Evolutionary conservation across 176 grass and related monocot genomes (phyloP), one percentile per base, ranked within the genome.

Genomic region (Aegilops sharonensis): DNA sequence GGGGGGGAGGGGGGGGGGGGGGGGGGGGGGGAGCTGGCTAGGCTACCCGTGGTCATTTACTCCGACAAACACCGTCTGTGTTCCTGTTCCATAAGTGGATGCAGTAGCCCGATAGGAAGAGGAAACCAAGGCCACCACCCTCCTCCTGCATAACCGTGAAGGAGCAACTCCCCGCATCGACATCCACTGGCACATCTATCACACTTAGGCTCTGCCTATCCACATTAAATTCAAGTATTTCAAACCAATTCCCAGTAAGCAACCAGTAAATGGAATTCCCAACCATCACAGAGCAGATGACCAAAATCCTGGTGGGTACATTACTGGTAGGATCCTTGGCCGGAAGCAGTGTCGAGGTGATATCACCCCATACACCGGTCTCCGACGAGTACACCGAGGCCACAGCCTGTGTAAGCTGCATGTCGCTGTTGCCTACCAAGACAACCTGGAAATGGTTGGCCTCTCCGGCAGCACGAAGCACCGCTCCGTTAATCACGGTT

Each of bases 71-170:
- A 25, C 0, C 25, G 25, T 25, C 25, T 25, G 25, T 25, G 25
- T 25, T 14, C 8, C 39, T 47, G 6, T 74, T 74, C 40, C 71
- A 74, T 14, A 11, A 27, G 0, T n/a, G 4, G 17, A 32, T 17
- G 18, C 68, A 21, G 9, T 37, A 6, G 0, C 31, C 31, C 9
- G 8, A 11, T 0, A 39, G 18, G 34, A 10, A 70, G 68, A 70
- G 34, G 32, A 70, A n/a, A 70, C 68, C 68, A 70, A 70, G 67
- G 68, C 68, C 68, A 39, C 68, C 68, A 70, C 68, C 34, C 8
- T 37, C 67, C 4, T 32, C 0, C 13, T 0, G 10, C 13, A 31
- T 32, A 15, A 31, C 27, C 29, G 48, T 52, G 48, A 52, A 52
- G 5, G 14, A 52, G 48, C 64, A 66, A 6, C 0, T 3, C 6